Base-by-base conservation (phyloP, 805 yeast species). In the Zygosaccharomyces siamensis region DNA sequence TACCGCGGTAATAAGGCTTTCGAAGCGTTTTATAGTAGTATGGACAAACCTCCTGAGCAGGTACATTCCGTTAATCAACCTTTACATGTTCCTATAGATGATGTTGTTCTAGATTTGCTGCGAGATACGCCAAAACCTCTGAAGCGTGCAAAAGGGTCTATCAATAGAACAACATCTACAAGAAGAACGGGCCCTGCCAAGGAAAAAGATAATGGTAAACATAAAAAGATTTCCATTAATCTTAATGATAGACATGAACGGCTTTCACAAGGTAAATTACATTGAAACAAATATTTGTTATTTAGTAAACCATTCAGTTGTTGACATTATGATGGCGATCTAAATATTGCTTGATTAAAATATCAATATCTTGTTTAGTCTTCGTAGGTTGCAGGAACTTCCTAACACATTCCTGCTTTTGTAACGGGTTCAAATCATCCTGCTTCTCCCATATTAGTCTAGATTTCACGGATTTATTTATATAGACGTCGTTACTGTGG, bases 41-140 rank as follows among this genome's bases (percentile, higher is more conserved):
- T 56, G 23, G 55, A 51, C 14, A 45, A 41, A 23, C 26, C 53
- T 21, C 40, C 45, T 14, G 47, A 48, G 10, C 45, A 43, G 40
- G 49, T 51, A 12, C 45, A 39, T 16, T 35, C 27, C 20, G 5
- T 41, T 3, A 30, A 27, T 33, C 18, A 47, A 27, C 33, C 50
- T 18, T 33, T 43, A 18, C 44, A 50, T 26, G 41, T 55, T 38
- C 51, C 53, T 3, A 33, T 55, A 10, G 52, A 50, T 16, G 51
- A 50, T 18, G 48, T 56, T 12, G 51, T 59, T 8, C 37, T 51
- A 7, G 59, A 55, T 33, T 47, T 57, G 7, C 23, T 59, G 20
- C 38, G 37, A 18, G 53, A 55, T 21, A 30, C 49, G 32, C 7
- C 39, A 24, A 41, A 10, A 6, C 10, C 23, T 6, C 10, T 28